Conservation (phyloP, 2,329 filamentous ascomycete genomes). For the Colletotrichum lentis region DNA sequence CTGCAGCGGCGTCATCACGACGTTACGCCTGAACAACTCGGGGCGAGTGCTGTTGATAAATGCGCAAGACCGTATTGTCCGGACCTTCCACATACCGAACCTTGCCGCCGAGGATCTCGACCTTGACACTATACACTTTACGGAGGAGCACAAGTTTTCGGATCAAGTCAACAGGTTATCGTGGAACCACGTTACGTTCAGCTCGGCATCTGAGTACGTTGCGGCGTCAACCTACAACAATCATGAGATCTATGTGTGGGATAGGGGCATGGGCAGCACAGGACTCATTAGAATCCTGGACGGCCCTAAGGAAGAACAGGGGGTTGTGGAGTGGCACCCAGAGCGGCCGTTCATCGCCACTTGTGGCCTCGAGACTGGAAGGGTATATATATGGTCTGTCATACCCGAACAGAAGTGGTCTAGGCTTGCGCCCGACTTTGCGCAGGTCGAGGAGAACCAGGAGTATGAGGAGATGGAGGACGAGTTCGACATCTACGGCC, state of each 20-base stretch:
- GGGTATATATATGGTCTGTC: constrained; percentile 96
- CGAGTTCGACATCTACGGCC: constrained; percentile 96
- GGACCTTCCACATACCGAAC: constrained; percentile 90
- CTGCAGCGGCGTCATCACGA: constrained; percentile 86
- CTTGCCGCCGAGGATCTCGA: constrained; percentile 74
- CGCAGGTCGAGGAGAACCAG: constrained; percentile 97
- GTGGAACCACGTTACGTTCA: constrained; percentile 98
- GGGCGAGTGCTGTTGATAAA: constrained; percentile 91
- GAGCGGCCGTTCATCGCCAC: constrained; percentile 86
- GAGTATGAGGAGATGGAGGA: constrained; percentile 96
- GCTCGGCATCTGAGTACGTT: constrained; percentile 92
- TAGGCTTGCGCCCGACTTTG: constrained; percentile 93
- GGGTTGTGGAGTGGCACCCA: constrained; percentile 97
- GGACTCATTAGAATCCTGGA: constrained; percentile 91
- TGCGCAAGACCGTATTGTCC: constrained; percentile 91
- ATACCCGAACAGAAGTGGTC: constrained; percentile 97
- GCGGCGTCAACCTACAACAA: constrained; percentile 98
- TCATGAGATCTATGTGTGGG: constrained; percentile 98
- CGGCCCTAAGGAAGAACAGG: constrained; percentile 94
- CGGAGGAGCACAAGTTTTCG: constrained; percentile 97
- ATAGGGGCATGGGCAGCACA: constrained; percentile 83
- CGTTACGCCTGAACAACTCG: constrained; percentile 82
- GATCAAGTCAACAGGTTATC: constrained; percentile 94
- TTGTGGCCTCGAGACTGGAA: constrained; percentile 89
- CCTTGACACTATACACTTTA: constrained; percentile 84